phyloP scores from a whole-genome alignment of 257 asterid species.

The Euphrasia confusa region DNA sequence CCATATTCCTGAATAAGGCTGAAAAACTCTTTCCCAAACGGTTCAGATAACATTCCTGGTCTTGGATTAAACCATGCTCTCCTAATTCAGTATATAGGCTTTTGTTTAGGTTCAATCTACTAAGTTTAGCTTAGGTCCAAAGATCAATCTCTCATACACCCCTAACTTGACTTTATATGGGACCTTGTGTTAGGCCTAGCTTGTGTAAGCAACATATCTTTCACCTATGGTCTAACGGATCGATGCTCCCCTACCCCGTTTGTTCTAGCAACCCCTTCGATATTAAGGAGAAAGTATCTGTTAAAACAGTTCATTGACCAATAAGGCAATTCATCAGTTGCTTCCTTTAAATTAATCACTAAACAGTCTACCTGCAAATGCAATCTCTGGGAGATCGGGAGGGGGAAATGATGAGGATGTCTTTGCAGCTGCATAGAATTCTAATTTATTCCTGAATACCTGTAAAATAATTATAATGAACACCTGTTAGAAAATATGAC shows the following conservation, averaged over 20 bases:
- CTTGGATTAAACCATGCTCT: background rate
- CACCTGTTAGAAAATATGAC: conserved; percentile 16
- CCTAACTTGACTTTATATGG: too few relatives aligned
- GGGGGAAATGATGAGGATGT: conserved; percentile 83
- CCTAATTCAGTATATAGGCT: background rate
- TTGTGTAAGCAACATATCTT: too few relatives aligned
- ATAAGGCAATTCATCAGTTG: background rate
- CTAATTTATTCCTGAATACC: conserved; percentile 84
- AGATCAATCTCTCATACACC: too few relatives aligned
- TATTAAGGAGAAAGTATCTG: too few relatives aligned
- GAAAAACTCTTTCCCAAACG: conserved; percentile 2
- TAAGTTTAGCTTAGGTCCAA: too few relatives aligned
- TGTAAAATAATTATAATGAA: conserved; percentile 32
- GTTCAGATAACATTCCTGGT: conserved; percentile 1
- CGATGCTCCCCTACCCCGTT: too few relatives aligned
- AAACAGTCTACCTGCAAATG: conserved; percentile 76
- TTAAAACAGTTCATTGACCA: background rate
- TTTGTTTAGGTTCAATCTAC: too few relatives aligned
- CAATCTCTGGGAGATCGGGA: conserved; percentile 94
- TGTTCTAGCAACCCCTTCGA: too few relatives aligned
- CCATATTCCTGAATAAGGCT: conserved; percentile 16
- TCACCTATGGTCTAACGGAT: too few relatives aligned
- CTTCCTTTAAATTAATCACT: conserved; percentile 14
- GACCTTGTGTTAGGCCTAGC: too few relatives aligned
- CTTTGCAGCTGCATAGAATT: conserved; percentile 96